These are phyloP conservation scores for Teunomyces pallodes DNA, from an alignment of 805 yeast species.

Conservation along the genomic window DNA sequence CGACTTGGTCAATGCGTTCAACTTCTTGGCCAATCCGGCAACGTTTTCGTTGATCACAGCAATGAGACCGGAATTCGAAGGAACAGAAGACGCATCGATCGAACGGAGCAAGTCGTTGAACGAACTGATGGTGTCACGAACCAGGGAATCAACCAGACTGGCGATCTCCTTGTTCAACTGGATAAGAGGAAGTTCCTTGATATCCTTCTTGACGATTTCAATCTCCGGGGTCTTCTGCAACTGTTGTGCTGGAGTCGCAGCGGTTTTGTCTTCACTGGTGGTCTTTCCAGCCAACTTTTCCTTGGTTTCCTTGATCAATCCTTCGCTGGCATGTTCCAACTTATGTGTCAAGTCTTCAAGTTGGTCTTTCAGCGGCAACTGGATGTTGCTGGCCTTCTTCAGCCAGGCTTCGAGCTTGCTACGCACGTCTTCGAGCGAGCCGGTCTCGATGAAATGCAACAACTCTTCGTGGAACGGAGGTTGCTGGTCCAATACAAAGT, in stretches of 20 bases:
- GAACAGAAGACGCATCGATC: slow-evolving; percentile 28
- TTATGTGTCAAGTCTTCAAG: slow-evolving; percentile 31
- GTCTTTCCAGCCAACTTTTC: slow-evolving; percentile 20
- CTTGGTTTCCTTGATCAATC: slow-evolving; percentile 35
- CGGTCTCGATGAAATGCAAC: slow-evolving; percentile 36
- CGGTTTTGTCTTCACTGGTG: slow-evolving; percentile 4
- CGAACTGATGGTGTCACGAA: slow-evolving; percentile 33
- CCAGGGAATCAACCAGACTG: slow-evolving; percentile 30
- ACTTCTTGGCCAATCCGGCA: slow-evolving; percentile 27
- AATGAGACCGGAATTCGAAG: slow-evolving; percentile 28
- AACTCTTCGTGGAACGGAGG: slow-evolving; percentile 43
- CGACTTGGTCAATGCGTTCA: slow-evolving; percentile 29
- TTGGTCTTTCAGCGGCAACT: slow-evolving; percentile 30
- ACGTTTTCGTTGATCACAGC: slow-evolving; percentile 33
- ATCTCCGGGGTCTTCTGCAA: slow-evolving; percentile 40
- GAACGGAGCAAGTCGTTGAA: slow-evolving; percentile 38
- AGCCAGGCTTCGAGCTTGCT: slow-evolving; percentile 15
- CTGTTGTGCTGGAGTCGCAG: slow-evolving; percentile 38
- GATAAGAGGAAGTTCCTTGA: slow-evolving; percentile 34
- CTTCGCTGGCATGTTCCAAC: slow-evolving; percentile 32
- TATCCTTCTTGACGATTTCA: slow-evolving; percentile 29
- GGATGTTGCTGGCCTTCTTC: slow-evolving; percentile 17
- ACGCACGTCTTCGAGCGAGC: slow-evolving; percentile 31
- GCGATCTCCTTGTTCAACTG: slow-evolving; percentile 20
- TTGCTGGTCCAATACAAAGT: slow-evolving; percentile 42